Evolutionary conservation across 2,329 filamentous ascomycete species (phyloP), one percentile per base, ranked within the genome.

Genomic region (Clonostachys byssicola): DNA sequence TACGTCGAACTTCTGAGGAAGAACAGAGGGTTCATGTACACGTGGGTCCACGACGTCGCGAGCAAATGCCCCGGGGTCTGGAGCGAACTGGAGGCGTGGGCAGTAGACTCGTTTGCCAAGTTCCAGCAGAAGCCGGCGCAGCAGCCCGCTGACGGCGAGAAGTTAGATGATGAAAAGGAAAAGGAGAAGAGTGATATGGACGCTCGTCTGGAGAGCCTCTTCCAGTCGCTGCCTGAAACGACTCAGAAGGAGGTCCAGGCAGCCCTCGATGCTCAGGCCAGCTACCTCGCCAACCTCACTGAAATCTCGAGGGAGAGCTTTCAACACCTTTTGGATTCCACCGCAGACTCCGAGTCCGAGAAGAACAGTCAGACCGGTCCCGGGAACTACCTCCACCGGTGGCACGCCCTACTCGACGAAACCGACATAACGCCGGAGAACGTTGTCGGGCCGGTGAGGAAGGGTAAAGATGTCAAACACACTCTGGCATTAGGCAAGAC

Each of bases 331-430:
- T 70, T 89, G 41, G 71, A 73, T 46, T 57, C 58, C 2, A 51
- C 57, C 5, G 52, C 54, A 39, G 51, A 48, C 14, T 40, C 46
- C 17, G 34, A 42, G n/a, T 34, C 17, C 18, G 12, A 34, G 5
- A 39, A 33, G 36, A 40, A 42, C 16, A 76, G 49, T 44, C 56
- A 77, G 46, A 74, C 73, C 20, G 87, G 86, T 0, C 87, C 88
- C 0, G 88, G 88, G 2, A 79, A 86, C 42, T 92, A 87, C 58
- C 76, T 91, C 20, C 74, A 80, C 2, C 77, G 82, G 44, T 92
- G 88, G 88, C 85, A 90, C 60, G 71, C 78, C 1, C 70, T 91
- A 7, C 70, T 92, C 4, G 84, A 91, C 59, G 70, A 75, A n/a
- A 88, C 88, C 0, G 62, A 75, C 42, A 83, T 92, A 51, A 87